These are phyloP conservation scores for Fusarium citri DNA, from an alignment of 2,329 filamentous ascomycete species.

Conservation along the genomic window DNA sequence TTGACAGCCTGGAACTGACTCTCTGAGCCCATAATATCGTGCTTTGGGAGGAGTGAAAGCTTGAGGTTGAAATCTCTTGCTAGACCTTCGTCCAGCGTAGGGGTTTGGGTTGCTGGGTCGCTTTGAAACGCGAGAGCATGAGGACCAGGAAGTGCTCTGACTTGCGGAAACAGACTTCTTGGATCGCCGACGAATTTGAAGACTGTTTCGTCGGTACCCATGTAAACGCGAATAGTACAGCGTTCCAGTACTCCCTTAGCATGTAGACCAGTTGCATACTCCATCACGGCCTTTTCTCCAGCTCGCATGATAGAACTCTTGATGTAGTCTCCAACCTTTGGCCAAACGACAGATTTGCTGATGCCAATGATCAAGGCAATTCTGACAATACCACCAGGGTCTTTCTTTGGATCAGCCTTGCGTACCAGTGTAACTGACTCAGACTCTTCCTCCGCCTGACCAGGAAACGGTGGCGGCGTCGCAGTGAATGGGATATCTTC, in stretches of 20 bases:
- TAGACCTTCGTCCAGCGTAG: neutral
- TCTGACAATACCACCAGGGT: neutral
- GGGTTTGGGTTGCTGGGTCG: neutral
- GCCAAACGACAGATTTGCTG: neutral
- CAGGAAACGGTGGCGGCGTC: neutral
- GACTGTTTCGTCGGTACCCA: neutral
- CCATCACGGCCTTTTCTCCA: neutral
- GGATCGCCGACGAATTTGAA: neutral
- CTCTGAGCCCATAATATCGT: neutral
- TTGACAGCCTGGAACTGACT: conserved; percentile 10
- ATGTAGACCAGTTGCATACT: neutral
- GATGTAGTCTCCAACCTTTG: neutral
- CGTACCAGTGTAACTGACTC: neutral
- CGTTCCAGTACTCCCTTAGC: neutral
- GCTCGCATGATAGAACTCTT: neutral
- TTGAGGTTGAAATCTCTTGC: neutral
- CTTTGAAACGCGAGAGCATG: neutral
- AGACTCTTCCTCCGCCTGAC: neutral
- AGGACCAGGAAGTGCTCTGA: neutral
- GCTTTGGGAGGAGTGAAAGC: neutral
- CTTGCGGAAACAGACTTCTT: neutral
- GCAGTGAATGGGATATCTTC: neutral
- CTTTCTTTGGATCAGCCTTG: neutral
- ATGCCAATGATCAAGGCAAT: neutral
- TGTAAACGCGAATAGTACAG: neutral